Conservation (phyloP, 2,329 filamentous ascomycete genomes). For the Trichoderma sp. region DNA sequence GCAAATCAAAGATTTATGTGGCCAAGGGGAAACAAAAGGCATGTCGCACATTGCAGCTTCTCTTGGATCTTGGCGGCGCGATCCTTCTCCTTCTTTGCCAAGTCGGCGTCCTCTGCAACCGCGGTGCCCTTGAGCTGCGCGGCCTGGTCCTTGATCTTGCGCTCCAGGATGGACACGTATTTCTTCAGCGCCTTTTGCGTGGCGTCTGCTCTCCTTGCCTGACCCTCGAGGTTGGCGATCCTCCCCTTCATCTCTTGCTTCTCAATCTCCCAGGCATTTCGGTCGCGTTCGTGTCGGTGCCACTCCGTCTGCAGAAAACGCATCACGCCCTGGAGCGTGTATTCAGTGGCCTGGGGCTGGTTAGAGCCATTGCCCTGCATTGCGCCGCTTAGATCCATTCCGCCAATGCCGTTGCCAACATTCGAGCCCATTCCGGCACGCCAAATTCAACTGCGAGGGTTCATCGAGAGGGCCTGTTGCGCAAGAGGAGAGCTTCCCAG, state of each 20-base stretch:
- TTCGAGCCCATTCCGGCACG: conserved; percentile 44
- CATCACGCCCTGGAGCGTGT: conserved; percentile 80
- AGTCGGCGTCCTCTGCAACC: conserved; percentile 38
- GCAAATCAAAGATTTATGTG: neutral
- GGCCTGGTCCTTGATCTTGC: conserved; percentile 80
- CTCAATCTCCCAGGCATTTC: conserved; percentile 99
- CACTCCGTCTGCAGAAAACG: conserved; percentile 98
- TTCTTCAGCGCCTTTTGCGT: conserved; percentile 86
- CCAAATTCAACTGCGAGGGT: conserved; percentile 35
- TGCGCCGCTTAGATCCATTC: conserved; percentile 45
- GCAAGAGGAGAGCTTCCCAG: conserved; percentile 25
- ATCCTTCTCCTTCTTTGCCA: conserved; percentile 54
- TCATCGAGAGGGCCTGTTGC: conserved; percentile 37
- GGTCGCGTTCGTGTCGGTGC: conserved; percentile 96
- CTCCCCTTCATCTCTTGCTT: conserved; percentile 98
- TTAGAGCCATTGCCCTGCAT: conserved; percentile 48
- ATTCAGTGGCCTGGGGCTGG: conserved; percentile 59
- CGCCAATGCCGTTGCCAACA: conserved; percentile 46
- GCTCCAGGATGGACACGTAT: conserved; percentile 86
- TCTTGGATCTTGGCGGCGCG: conserved; percentile 55
- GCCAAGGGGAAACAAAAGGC: conserved; percentile 6
- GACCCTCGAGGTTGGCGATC: conserved; percentile 91
- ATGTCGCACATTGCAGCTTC: conserved; percentile 50
- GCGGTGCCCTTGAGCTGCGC: conserved; percentile 59
- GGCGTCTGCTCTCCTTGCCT: conserved; percentile 80